These are phyloP conservation scores for Pseudopyrenochaeta lycopersici DNA, from an alignment of 2,329 filamentous ascomycete genomes.

Conservation along the genomic window DNA sequence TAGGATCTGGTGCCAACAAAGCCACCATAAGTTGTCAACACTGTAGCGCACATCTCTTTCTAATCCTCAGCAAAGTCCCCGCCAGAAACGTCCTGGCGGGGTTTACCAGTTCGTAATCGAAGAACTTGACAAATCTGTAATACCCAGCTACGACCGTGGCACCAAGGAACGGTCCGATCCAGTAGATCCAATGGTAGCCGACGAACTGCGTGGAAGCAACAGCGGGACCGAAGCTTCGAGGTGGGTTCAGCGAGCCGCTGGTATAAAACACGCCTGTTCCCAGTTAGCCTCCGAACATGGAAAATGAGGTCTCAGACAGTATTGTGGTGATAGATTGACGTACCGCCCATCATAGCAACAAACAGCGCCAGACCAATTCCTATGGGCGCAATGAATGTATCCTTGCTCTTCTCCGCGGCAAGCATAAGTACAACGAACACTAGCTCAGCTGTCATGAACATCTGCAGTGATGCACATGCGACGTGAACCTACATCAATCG, in stretches of 20 bases:
- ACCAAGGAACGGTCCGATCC: constrained; percentile 54
- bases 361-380: constrained; percentile 33
- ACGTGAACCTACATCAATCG: too few species aligned
- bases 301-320: too few species aligned
- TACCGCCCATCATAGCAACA: constrained; percentile 37
- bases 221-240: constrained; percentile 55
- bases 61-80: background rate
- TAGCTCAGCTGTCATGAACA: constrained; percentile 33
- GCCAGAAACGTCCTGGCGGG: constrained; percentile 34
- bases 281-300: background rate
- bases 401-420: constrained; percentile 41
- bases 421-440: constrained; percentile 40
- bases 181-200: constrained; percentile 51
- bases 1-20: too few species aligned
- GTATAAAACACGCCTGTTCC: constrained; percentile 49
- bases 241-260: constrained; percentile 54
- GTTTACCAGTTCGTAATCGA: constrained; percentile 39
- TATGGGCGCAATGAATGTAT: constrained; percentile 31
- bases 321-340: too few species aligned
- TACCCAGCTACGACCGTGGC: constrained; percentile 56
- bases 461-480: too few species aligned
- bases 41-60: too few species aligned
- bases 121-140: constrained; percentile 54
- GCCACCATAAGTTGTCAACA: too few species aligned
- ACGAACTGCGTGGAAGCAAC: constrained; percentile 47